Percentiles rank a stretch among this genome's conserved stretches.
Conservation (phyloP, 352 stramenopile genomes). For the Globisporangium polare region DNA sequence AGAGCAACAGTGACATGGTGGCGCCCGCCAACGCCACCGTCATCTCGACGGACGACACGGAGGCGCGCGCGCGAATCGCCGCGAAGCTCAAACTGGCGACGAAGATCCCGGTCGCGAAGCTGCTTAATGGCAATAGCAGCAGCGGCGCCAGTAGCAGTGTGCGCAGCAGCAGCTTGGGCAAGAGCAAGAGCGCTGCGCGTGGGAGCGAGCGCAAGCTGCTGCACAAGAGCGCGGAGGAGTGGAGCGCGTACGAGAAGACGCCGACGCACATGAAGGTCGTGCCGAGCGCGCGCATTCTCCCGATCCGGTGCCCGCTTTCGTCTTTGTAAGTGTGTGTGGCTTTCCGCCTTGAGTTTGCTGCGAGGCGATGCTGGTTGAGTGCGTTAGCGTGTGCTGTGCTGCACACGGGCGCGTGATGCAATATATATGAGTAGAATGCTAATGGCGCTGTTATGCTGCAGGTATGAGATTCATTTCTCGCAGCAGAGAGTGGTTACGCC, state of each 20-base stretch:
- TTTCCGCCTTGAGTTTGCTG: slow-evolving; percentile 3
- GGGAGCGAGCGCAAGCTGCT: slow-evolving; percentile 55
- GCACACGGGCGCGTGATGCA: not conserved
- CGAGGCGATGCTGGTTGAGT: not conserved
- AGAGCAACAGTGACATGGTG: not conserved
- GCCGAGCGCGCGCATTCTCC: slow-evolving; percentile 54
- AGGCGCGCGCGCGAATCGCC: slow-evolving; percentile 17
- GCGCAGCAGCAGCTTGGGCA: slow-evolving; percentile 15
- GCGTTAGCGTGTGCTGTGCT: not conserved
- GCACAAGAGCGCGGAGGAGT: slow-evolving; percentile 56
- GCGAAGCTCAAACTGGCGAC: slow-evolving; percentile 18
- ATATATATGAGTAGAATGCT: not conserved
- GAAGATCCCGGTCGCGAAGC: slow-evolving; percentile 6
- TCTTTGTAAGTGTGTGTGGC: slow-evolving; percentile 49
- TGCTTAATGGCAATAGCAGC: slow-evolving; percentile 14
- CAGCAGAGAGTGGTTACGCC: slow-evolving; percentile 55
- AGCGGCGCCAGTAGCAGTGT: slow-evolving; percentile 2
- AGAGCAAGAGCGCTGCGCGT: slow-evolving; percentile 7
- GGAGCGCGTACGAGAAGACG: slow-evolving; percentile 56
- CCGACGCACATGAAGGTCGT: slow-evolving; percentile 50
- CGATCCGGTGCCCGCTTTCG: slow-evolving; percentile 76
- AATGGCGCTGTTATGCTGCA: slow-evolving; percentile 15
- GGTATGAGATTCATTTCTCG: slow-evolving; percentile 82
- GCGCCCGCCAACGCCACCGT: slow-evolving; percentile 1
- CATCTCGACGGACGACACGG: slow-evolving; percentile 13